Base-by-base conservation (phyloP, 2,329 filamentous ascomycete genomes). In the Exophiala alcalophila region DNA sequence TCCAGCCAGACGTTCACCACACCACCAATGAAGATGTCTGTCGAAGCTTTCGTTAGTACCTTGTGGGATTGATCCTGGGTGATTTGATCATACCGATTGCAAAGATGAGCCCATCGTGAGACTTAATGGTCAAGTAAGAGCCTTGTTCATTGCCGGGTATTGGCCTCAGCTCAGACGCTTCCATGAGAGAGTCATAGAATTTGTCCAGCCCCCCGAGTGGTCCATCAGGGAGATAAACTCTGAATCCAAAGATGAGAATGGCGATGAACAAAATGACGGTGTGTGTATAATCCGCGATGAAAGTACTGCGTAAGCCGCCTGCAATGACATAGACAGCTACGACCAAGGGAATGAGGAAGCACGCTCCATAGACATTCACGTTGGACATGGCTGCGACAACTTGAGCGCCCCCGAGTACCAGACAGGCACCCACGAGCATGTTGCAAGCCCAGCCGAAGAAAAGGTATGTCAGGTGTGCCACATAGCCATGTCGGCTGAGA, bases 61-160 rank as follows among this genome's bases (percentile, higher is more conserved):
- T 6, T 11, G 6, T 8, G 27, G 10, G 10, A 6, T 14, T 8
- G 6, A 7, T 84, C 88, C 4, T 71, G 47, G 43, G 89, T 91
- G 66, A 88, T 89, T 27, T 85, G 86, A 24, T 81, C 65, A 92
- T 92, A 66, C 92, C 92, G 23, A 94, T 80, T 64, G 92, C 94
- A 72, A 94, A 94, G 40, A 91, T 86, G 29, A 78, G 84, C 3
- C 88, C 89, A 54, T 90, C 81, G 44, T 77, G 78, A 1, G 83
- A 88, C 44, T 77, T 72, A 86, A 94, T 92, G 0, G 88, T 94
- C n/a, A 94, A 68, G 55, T 94, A 94, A 56, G 82, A 87, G 10
- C 88, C 88, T 4, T 80, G 75, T 0, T 80, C 74, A 61, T 94
- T 94, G 6, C 89, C 88, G 0, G 77, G 76, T 1, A 94, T 83